Evolutionary conservation across 2,329 filamentous ascomycete species (phyloP).

Genomic region (Ascochyta viciae-villosae): DNA sequence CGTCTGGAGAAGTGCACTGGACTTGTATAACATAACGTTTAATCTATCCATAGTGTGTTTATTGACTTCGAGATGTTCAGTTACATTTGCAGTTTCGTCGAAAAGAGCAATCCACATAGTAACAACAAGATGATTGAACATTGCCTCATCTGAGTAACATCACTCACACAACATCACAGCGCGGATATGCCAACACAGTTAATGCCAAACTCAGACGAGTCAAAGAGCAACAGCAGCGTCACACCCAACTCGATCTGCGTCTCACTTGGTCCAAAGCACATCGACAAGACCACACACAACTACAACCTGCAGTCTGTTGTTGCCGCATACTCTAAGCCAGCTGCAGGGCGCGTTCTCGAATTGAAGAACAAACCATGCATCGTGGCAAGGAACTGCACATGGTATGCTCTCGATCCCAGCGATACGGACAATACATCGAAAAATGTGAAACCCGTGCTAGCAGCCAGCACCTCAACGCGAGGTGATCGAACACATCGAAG

Average conservation of each 20-base stretch:
- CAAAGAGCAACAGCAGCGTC: conserved; percentile 29
- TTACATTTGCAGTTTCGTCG: background rate
- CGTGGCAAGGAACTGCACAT: conserved; percentile 24
- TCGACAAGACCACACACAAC: conserved; percentile 30
- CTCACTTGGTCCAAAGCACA: conserved; percentile 28
- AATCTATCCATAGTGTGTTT: conserved; percentile 28
- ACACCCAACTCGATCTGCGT: conserved; percentile 32
- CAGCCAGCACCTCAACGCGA: conserved; percentile 4
- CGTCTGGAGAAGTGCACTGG: conserved; percentile 16
- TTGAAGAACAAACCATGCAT: conserved; percentile 20
- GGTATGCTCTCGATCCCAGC: conserved; percentile 24
- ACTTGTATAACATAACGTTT: conserved; percentile 50
- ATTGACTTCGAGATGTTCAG: background rate
- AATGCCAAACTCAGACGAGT: too few relatives aligned
- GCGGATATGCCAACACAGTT: too few relatives aligned
- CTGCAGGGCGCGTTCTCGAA: conserved; percentile 21
- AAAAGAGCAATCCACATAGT: background rate
- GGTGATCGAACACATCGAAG: too few relatives aligned
- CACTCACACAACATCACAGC: too few relatives aligned
- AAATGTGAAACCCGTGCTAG: conserved; percentile 3
- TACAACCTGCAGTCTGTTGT: conserved; percentile 29
- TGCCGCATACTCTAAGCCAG: conserved; percentile 8
- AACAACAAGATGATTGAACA: conserved; percentile 23
- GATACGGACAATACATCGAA: conserved; percentile 1
- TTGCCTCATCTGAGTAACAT: too few relatives aligned